phyloP scores from a whole-genome alignment of 768 basidiomycete species.

The Collybiopsis luxurians region DNA sequence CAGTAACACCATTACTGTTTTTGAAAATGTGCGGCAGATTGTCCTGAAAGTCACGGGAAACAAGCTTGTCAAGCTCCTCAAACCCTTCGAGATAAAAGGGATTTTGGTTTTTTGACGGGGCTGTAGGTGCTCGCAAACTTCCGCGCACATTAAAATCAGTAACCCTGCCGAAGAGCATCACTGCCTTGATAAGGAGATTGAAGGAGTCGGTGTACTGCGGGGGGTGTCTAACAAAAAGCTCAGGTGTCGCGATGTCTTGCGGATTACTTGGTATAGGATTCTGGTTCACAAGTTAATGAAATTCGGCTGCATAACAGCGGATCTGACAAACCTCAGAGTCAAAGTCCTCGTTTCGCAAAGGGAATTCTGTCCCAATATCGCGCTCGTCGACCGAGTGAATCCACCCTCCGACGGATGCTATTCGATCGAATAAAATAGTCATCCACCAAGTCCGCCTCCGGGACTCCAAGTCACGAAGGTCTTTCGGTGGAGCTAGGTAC shows the following conservation, averaged over 20 bases:
- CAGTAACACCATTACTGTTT: constrained; percentile 60
- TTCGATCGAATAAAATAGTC: constrained; percentile 84
- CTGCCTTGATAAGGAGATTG: constrained; percentile 74
- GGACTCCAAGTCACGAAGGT: constrained; percentile 71
- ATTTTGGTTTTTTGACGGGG: constrained; percentile 69
- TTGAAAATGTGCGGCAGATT: constrained; percentile 68
- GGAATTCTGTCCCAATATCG: constrained; percentile 82
- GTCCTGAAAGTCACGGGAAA: constrained; percentile 63
- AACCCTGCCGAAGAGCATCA: constrained; percentile 83
- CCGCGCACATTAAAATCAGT: constrained; percentile 83
- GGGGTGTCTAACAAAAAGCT: constrained; percentile 69
- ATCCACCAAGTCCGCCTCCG: constrained; percentile 90
- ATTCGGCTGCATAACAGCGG: not conserved
- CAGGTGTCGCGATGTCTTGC: constrained; percentile 63
- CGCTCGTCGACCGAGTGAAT: constrained; percentile 81
- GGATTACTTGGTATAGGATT: constrained; percentile 64
- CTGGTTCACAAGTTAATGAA: constrained; percentile 29
- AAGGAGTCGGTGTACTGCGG: constrained; percentile 82
- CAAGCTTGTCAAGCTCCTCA: constrained; percentile 64
- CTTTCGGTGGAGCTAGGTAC: constrained; percentile 78
- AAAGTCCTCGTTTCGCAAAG: constrained; percentile 72
- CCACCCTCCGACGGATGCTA: constrained; percentile 62
- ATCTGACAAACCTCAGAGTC: constrained; percentile 58
- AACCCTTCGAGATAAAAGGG: constrained; percentile 70
- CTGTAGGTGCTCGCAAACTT: constrained; percentile 62